phyloP scores from a whole-genome alignment of 1,284 basidiomycete genomes.

The Microbotryum intermedium region DNA sequence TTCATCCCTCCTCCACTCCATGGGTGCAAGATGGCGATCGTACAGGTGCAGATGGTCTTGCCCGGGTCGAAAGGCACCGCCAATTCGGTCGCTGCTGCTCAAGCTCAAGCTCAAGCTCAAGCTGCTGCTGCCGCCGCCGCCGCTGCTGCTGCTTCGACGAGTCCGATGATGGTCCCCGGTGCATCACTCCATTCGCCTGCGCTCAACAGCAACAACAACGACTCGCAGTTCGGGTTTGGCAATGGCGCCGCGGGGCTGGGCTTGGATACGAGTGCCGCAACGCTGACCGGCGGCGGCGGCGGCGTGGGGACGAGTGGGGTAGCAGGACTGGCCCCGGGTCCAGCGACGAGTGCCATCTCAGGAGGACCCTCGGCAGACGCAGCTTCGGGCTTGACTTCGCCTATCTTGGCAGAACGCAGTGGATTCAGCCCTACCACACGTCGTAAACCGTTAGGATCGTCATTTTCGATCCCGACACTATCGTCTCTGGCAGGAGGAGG shows the following conservation, averaged over 20 bases:
- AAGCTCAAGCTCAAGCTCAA: constrained; percentile 47
- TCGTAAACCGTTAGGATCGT: constrained; percentile 15
- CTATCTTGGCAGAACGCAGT: background rate
- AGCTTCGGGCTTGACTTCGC: background rate
- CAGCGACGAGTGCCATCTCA: background rate
- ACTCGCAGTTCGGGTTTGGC: background rate
- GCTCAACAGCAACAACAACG: too few relatives aligned
- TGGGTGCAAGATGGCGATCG: background rate
- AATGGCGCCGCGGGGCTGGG: background rate
- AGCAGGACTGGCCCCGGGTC: background rate
- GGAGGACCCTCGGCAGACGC: background rate
- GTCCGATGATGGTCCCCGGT: too few relatives aligned
- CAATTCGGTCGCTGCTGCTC: constrained; percentile 52
- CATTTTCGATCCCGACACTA: constrained; percentile 24
- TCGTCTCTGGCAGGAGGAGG: background rate
- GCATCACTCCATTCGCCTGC: too few relatives aligned
- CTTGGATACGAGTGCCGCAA: background rate
- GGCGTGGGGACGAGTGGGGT: background rate
- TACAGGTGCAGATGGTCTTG: background rate
- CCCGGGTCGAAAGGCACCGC: constrained; percentile 32
- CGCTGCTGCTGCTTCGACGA: too few relatives aligned
- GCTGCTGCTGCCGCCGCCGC: background rate
- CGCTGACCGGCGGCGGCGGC: background rate
- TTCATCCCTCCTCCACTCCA: background rate
- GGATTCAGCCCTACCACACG: constrained; percentile 10